phyloP scores from a whole-genome alignment of 1,284 basidiomycete genomes.

The Kwoniella shivajii region DNA sequence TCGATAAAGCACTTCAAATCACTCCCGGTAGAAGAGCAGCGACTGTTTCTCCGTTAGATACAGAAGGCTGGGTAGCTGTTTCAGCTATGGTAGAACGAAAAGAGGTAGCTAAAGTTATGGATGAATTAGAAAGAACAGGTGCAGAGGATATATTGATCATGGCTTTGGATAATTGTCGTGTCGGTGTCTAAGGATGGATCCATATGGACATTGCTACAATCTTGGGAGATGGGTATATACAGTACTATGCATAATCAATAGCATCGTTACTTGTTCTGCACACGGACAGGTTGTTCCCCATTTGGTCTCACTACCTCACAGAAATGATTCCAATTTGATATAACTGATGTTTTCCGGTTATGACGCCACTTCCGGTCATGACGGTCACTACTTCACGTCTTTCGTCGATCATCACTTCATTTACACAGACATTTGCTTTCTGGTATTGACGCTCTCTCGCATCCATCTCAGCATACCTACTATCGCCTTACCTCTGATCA shows the following conservation, averaged over 20 bases:
- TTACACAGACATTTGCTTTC: neutral
- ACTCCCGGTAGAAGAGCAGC: constrained; percentile 90
- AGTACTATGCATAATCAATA: too few species aligned
- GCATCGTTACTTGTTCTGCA: too few species aligned
- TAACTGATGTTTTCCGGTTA: too few species aligned
- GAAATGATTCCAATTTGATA: too few species aligned
- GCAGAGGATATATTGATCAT: constrained; percentile 90
- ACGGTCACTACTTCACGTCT: neutral
- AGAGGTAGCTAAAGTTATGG: constrained; percentile 85
- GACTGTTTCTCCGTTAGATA: constrained; percentile 83
- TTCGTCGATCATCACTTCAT: neutral
- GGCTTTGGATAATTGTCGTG: constrained; percentile 90
- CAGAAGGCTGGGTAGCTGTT: constrained; percentile 83
- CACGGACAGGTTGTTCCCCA: too few species aligned
- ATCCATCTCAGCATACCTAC: neutral
- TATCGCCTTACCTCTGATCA: too few species aligned
- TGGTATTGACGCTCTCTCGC: neutral
- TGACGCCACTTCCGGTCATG: constrained; percentile 5
- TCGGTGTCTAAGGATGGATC: constrained; percentile 64
- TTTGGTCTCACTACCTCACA: too few species aligned
- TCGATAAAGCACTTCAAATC: constrained; percentile 68
- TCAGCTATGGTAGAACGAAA: constrained; percentile 90
- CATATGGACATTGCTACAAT: too few species aligned
- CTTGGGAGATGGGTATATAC: too few species aligned
- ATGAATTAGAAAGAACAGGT: constrained; percentile 75